Percentiles rank a stretch among this genome's conserved stretches.
These are phyloP conservation scores for Cordyceps cateniannulata DNA, from an alignment of 2,329 filamentous ascomycete genomes.

Conservation along the genomic window DNA sequence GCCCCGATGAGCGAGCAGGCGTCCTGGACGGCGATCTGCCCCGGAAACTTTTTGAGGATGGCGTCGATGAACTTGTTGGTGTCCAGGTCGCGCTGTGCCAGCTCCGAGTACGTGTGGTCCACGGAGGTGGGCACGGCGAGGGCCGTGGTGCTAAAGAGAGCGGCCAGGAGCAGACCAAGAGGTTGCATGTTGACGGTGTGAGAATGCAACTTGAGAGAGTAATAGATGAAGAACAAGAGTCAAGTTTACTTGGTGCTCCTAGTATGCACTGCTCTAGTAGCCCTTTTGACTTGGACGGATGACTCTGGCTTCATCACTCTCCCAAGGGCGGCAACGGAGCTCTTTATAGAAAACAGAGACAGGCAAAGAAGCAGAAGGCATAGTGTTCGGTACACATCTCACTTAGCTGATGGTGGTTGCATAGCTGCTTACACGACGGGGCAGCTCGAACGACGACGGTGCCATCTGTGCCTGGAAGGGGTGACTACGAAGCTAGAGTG, in stretches of 20 bases:
- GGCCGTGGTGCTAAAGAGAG: conserved; percentile 2
- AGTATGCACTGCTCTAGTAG: neutral
- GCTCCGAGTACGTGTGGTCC: neutral
- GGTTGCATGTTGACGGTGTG: neutral
- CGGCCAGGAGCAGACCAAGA: neutral
- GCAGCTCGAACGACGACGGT: no score
- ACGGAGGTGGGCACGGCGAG: conserved; percentile 1
- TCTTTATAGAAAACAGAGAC: neutral
- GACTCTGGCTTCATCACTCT: no score
- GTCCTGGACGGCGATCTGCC: conserved; percentile 12
- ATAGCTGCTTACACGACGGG: neutral
- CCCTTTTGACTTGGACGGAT: neutral
- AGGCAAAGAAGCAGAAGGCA: neutral
- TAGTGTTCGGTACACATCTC: neutral
- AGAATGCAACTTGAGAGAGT: neutral
- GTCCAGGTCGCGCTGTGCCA: conserved; percentile 3
- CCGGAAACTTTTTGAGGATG: conserved; percentile 15
- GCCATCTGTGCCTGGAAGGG: neutral
- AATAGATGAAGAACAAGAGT: neutral
- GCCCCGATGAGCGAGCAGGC: conserved; percentile 14
- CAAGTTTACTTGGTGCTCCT: neutral
- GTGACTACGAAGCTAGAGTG: no score
- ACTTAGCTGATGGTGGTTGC: neutral
- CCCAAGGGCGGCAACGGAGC: neutral
- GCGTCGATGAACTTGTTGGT: neutral